A percentile compares a stretch with the other conserved stretches of the same genome.
phyloP scores from a whole-genome alignment of 345 rosid genomes.

The Eucalyptus sp. region DNA sequence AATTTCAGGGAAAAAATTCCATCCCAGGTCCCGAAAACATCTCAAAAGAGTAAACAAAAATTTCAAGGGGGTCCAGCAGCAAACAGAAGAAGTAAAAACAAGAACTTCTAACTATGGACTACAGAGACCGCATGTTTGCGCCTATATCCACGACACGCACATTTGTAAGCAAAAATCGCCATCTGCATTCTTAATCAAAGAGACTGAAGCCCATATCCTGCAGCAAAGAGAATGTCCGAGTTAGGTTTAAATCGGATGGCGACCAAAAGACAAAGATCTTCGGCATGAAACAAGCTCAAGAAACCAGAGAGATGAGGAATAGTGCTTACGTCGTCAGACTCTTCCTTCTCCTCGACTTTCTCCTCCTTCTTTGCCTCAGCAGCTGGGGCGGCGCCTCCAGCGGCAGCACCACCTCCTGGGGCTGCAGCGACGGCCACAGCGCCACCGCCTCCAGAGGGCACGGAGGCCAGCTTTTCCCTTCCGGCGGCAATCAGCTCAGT shows the following conservation, averaged over 20 bases:
- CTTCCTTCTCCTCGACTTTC: constrained; percentile 71
- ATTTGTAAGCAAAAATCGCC: background rate
- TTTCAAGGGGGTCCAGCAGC: background rate
- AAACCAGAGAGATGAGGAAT: background rate
- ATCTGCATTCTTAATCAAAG: constrained; percentile 24
- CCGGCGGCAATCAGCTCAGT: constrained; percentile 78
- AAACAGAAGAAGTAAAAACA: background rate
- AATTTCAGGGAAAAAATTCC: background rate
- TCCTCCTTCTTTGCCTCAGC: constrained; percentile 70
- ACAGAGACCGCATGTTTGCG: background rate
- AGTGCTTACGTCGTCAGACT: constrained; percentile 62
- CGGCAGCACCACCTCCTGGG: constrained; percentile 21
- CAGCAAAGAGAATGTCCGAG: background rate
- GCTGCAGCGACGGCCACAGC: constrained; percentile 27
- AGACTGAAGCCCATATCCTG: constrained; percentile 65
- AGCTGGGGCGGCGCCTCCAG: constrained; percentile 36
- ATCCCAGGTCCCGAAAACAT: background rate
- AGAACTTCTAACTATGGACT: background rate
- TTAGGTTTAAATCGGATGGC: background rate
- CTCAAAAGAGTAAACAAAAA: background rate
- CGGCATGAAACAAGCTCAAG: background rate
- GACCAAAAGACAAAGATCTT: background rate
- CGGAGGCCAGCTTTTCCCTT: constrained; percentile 73
- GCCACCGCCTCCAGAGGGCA: constrained; percentile 54
- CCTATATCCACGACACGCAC: background rate